Evolutionary conservation across 345 rosid species (phyloP).

Genomic region (Gynandropsis gynandra): DNA sequence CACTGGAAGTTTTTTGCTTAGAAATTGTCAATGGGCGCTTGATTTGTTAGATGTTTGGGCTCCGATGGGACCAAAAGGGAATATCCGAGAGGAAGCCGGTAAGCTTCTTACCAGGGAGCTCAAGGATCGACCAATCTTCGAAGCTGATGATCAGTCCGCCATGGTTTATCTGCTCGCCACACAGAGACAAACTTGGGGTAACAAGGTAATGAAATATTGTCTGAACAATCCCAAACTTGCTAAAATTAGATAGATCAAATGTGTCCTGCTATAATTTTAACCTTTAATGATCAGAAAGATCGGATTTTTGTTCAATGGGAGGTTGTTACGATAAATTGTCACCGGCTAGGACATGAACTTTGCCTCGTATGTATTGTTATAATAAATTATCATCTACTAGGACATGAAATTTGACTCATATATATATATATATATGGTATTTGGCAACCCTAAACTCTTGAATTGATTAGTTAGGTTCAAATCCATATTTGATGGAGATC

Average conservation of each 20-base stretch:
- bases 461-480: no score
- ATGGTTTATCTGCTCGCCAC: conserved; percentile 65
- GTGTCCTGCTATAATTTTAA: background rate
- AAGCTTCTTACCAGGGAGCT: conserved; percentile 53
- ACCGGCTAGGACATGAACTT: no score
- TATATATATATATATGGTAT: no score
- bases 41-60: conserved; percentile 72
- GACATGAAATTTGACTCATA: no score
- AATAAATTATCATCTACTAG: no score
- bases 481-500: no score
- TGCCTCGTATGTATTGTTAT: no score
- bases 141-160: conserved; percentile 75
- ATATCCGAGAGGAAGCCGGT: conserved; percentile 61
- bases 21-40: conserved; percentile 67
- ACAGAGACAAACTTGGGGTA: conserved; percentile 57
- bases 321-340: no score
- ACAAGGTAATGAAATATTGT: conserved; percentile 31
- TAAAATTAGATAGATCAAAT: background rate
- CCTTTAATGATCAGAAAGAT: background rate
- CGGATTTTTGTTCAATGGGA: background rate
- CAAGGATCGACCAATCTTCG: conserved; percentile 53
- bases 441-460: no score
- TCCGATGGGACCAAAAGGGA: conserved; percentile 74
- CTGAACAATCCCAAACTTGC: background rate
- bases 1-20: conserved; percentile 65